Base-by-base conservation (phyloP, 176 grass and related monocot species). In the Rhynchospora pubera region DNA sequence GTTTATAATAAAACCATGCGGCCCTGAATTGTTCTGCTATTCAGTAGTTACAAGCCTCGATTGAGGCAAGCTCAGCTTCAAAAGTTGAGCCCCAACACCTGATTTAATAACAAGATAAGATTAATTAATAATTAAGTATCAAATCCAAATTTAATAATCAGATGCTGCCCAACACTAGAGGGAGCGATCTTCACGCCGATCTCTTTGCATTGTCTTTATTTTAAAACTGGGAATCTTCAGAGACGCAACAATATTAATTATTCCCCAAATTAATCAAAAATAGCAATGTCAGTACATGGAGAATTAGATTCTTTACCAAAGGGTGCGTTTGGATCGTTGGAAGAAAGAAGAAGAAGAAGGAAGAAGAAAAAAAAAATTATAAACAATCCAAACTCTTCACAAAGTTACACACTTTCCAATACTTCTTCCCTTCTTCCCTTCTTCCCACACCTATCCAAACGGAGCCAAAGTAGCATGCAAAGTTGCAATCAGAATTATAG, bases 31-130 rank as follows among this genome's bases (percentile, higher is more conserved):
- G 22, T 65, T 65, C 3, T 11, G 7, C n/a, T 48, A 73, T 50
- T 50, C 24, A 50, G 1, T 48, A 22, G 19, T 46, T 47, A 8
- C n/a, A 71, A 71, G 16, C 67, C n/a, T 71, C 47, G 18, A 71
- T 47, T 71, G 44, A 73, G 69, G 44, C 45, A 73, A 11, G 45
- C 69, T 50, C 19, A 23, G 44, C 44, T 72, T 47, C 21, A 48
- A 73, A 47, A 50, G 69, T 73, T 50, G 69, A 73, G 69, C 69
- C 9, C 69, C 45, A 50, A 73, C 69, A 73, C 69, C 69, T 73
- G 69, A 73, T 73, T 21, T 73, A 42, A 73, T 51, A 73, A 48
- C 69, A 73, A 43, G 69, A 73, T 73, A 73, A 50, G 44, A 73
- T 73, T 39, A 42, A 39, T 66, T 39, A 73, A 50, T 48, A 22